Evolutionary conservation across 495 filamentous ascomycete species (phyloP).

Genomic region (Penicillium pulvis): DNA sequence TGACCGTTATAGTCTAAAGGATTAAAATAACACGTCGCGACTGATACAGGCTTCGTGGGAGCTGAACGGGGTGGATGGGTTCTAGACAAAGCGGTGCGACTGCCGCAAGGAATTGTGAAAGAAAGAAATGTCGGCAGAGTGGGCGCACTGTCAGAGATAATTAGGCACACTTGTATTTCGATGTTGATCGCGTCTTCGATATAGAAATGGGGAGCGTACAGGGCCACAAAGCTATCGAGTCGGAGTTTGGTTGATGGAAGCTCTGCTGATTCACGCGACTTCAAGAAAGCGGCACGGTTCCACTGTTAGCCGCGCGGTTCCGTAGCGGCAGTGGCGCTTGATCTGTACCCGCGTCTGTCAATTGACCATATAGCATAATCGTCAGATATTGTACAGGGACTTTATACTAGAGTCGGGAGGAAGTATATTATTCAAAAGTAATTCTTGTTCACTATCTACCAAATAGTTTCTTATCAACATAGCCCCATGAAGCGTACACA

Average conservation of each 20-base stretch:
- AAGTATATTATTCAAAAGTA: not conserved
- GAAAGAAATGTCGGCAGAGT: not conserved
- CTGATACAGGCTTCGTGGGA: not conserved
- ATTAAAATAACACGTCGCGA: not conserved
- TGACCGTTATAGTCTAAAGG: not conserved
- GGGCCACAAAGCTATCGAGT: not conserved
- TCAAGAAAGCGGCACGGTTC: constrained; percentile 15
- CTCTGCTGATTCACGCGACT: constrained; percentile 16
- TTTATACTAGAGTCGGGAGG: not conserved
- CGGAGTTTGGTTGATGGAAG: constrained; percentile 10
- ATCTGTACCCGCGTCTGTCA: not conserved
- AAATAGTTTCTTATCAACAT: constrained; percentile 22
- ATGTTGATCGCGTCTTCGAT: not conserved
- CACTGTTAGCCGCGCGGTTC: constrained; percentile 17
- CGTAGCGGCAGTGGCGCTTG: not conserved
- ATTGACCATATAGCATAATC: too few relatives aligned
- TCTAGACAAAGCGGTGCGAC: constrained; percentile 1
- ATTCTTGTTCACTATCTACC: not conserved
- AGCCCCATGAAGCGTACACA: constrained; percentile 11
- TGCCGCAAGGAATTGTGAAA: not conserved
- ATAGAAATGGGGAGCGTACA: not conserved
- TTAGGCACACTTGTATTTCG: not conserved
- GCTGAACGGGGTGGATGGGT: not conserved
- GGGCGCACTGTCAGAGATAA: not conserved
- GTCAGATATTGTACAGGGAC: too few relatives aligned